These are phyloP conservation scores for Trichophyton simii DNA, from an alignment of 2,329 filamentous ascomycete species.

Conservation along the genomic window DNA sequence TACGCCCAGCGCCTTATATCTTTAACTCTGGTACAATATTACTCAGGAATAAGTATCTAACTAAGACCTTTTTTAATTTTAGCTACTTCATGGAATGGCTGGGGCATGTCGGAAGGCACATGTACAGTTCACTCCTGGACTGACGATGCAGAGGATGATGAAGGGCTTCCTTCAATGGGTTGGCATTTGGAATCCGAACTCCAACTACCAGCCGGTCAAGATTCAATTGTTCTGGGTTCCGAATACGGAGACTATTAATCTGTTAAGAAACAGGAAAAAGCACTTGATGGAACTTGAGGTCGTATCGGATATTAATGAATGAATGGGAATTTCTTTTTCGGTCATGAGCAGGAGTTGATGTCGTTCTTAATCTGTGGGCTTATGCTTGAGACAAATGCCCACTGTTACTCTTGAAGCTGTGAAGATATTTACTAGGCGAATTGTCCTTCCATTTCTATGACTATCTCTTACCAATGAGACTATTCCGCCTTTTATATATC, in stretches of 20 bases:
- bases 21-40: not conserved
- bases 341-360: not conserved
- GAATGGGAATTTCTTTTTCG: not conserved
- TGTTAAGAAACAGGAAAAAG: not conserved
- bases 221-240: not conserved
- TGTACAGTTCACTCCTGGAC: conserved; percentile 71
- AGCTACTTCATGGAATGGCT: conserved; percentile 77
- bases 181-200: conserved; percentile 11
- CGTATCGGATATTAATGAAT: not conserved
- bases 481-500: no score
- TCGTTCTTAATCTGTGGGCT: not conserved
- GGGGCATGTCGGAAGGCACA: conserved; percentile 58
- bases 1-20: not conserved
- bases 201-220: not conserved
- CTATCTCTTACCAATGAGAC: no score
- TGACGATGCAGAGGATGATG: conserved; percentile 30
- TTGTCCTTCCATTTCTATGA: not conserved
- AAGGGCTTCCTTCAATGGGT: conserved; percentile 9
- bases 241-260: not conserved
- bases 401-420: not conserved
- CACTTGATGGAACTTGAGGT: not conserved
- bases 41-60: not conserved
- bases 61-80: conserved; percentile 32
- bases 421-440: not conserved
- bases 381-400: not conserved